Conservation (phyloP, 805 yeast species). For the Priceomyces castillae region DNA sequence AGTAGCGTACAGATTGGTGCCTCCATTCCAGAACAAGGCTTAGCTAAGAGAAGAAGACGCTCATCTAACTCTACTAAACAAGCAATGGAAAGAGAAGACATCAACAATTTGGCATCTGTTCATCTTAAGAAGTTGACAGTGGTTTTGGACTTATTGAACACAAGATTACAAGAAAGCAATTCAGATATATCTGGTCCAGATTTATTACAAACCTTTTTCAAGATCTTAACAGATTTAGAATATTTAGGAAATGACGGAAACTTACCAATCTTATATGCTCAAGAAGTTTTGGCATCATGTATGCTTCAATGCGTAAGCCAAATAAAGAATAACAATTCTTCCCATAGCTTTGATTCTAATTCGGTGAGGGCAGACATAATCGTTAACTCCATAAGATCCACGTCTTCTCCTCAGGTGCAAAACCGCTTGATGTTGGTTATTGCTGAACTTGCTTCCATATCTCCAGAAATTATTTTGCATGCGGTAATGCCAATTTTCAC, state of each 20-base stretch:
- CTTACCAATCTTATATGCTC: constrained; percentile 85
- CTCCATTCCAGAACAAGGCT: constrained; percentile 43
- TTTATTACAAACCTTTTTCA: constrained; percentile 53
- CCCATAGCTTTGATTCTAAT: constrained; percentile 51
- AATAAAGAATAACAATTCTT: constrained; percentile 37
- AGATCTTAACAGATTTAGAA: constrained; percentile 68
- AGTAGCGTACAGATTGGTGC: constrained; percentile 56
- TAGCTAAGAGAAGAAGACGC: constrained; percentile 78
- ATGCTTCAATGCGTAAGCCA: constrained; percentile 66
- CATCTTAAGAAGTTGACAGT: constrained; percentile 78
- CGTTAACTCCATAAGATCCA: constrained; percentile 85
- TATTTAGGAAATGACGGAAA: constrained; percentile 89
- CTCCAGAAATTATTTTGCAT: constrained; percentile 89
- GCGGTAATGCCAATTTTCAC: constrained; percentile 99
- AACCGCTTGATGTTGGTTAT: constrained; percentile 81
- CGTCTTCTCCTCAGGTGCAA: constrained; percentile 92
- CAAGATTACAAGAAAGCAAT: constrained; percentile 34
- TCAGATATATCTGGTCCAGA: constrained; percentile 39
- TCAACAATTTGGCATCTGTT: constrained; percentile 69
- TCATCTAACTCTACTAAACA: constrained; percentile 75
- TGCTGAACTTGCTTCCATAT: constrained; percentile 80
- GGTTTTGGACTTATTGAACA: constrained; percentile 75
- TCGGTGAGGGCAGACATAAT: constrained; percentile 84
- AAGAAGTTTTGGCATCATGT: constrained; percentile 85
- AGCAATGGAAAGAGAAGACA: constrained; percentile 67